A percentile compares a stretch with the other conserved stretches of the same genome.
Evolutionary conservation across 352 stramenopile genomes (phyloP).

Genomic region (Pythium aquatile): DNA sequence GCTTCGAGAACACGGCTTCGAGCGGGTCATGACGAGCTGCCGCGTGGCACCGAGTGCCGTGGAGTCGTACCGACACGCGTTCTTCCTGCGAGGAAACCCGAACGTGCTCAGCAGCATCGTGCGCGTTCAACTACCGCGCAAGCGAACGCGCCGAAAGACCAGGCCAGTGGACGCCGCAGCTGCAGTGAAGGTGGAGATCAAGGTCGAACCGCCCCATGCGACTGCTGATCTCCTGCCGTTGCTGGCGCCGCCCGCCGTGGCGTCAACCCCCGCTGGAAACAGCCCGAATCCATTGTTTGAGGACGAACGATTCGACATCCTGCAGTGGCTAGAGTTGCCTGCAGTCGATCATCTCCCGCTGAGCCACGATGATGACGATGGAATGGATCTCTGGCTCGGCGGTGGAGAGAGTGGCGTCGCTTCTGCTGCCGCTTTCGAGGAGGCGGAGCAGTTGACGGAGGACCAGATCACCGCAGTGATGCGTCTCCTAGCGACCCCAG

Average conservation of each 20-base stretch:
- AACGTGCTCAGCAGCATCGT: conserved; percentile 21
- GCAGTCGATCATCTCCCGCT: conserved; percentile 21
- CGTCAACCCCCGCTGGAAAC: conserved; percentile 21
- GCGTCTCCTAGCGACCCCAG: conserved; percentile 11
- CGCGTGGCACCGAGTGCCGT: background rate
- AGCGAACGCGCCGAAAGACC: conserved; percentile 19
- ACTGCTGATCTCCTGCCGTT: conserved; percentile 15
- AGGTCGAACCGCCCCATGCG: conserved; percentile 9
- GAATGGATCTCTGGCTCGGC: conserved; percentile 16
- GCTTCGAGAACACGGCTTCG: conserved; percentile 65
- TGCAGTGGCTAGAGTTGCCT: conserved; percentile 29
- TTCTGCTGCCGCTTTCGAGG: background rate
- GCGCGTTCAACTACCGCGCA: conserved; percentile 19
- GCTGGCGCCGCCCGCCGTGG: background rate
- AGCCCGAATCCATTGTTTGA: conserved; percentile 28
- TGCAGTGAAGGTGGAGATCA: conserved; percentile 2
- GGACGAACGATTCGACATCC: conserved; percentile 29
- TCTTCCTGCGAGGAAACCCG: conserved; percentile 24
- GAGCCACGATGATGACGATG: conserved; percentile 8
- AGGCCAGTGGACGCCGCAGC: conserved; percentile 1
- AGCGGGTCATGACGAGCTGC: conserved; percentile 11
- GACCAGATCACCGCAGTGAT: conserved; percentile 25
- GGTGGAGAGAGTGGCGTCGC: conserved; percentile 5
- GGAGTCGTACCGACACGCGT: conserved; percentile 22
- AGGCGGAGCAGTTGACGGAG: conserved; percentile 15